phyloP scores from a whole-genome alignment of 2,329 filamentous ascomycete species.

The Coniochaeta prunicola region DNA sequence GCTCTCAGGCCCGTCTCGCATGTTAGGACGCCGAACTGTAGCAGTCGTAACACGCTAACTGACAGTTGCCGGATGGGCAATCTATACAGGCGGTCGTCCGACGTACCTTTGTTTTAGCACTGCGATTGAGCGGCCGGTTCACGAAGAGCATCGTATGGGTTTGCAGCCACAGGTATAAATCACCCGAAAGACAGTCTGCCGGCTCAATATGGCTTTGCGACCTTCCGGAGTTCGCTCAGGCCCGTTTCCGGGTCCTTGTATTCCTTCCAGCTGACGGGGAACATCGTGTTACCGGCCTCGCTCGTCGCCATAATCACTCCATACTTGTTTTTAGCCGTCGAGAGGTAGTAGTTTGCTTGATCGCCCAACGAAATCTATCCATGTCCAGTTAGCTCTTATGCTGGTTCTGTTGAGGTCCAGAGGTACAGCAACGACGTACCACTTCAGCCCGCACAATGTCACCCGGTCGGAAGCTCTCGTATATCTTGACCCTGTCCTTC shows the following conservation, averaged over 20 bases:
- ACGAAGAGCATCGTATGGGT: neutral
- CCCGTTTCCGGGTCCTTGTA: constrained; percentile 80
- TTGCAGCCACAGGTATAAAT: neutral
- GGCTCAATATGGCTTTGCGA: constrained; percentile 79
- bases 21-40: neutral
- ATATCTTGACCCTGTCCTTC: constrained; percentile 88
- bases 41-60: neutral
- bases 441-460: constrained; percentile 86
- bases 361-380: constrained; percentile 78
- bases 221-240: constrained; percentile 73
- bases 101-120: too few relatives aligned
- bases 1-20: neutral
- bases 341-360: constrained; percentile 92
- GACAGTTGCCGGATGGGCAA: neutral
- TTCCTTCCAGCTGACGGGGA: constrained; percentile 91
- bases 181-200: neutral
- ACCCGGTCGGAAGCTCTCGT: constrained; percentile 85
- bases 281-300: constrained; percentile 84
- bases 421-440: constrained; percentile 36
- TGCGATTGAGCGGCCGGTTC: too few relatives aligned
- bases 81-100: too few relatives aligned
- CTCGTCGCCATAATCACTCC: constrained; percentile 91
- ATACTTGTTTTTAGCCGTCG: constrained; percentile 82
- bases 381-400: neutral
- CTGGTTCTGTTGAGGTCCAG: neutral